Evolutionary conservation across 2,329 filamentous ascomycete genomes (phyloP).

Genomic region (Penicillium glabrum): DNA sequence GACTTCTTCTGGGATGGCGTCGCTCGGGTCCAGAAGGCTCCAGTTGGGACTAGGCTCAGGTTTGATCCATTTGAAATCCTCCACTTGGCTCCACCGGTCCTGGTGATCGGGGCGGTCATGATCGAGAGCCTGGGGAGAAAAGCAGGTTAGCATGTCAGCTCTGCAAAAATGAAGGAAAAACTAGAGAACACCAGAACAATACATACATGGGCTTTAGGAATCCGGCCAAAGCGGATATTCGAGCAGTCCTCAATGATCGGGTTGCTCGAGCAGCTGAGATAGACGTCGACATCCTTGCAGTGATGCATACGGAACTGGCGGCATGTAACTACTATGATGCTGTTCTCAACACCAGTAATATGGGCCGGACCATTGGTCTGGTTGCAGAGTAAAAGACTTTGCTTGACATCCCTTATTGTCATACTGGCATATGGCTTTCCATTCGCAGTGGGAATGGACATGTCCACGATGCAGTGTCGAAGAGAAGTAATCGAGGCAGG

Average conservation of each 20-base stretch:
- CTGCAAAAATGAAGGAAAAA: neutral
- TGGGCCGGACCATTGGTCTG: constrained; percentile 78
- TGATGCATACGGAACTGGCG: constrained; percentile 94
- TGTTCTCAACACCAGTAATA: constrained; percentile 71
- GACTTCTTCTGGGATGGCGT: constrained; percentile 60
- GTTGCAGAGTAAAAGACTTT: constrained; percentile 74
- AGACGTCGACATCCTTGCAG: constrained; percentile 76
- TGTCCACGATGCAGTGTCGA: constrained; percentile 72
- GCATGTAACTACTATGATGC: constrained; percentile 74
- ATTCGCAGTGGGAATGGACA: constrained; percentile 63
- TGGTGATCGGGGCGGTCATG: constrained; percentile 32
- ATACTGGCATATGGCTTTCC: constrained; percentile 69
- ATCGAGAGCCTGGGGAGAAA: constrained; percentile 25
- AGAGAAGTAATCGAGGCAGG: constrained; percentile 73
- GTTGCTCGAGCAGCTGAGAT: constrained; percentile 75
- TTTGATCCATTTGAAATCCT: constrained; percentile 98
- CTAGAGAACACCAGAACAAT: neutral
- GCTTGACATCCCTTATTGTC: constrained; percentile 66
- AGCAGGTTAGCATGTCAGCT: constrained; percentile 5
- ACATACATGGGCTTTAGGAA: constrained; percentile 70
- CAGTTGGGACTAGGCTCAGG: constrained; percentile 85
- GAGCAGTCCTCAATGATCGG: constrained; percentile 93
- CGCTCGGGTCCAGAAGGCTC: constrained; percentile 63
- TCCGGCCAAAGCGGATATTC: constrained; percentile 73
- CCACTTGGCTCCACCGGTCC: constrained; percentile 85